Base-by-base conservation (phyloP, 257 asterid species). In the Nicotiana tabacum region DNA sequence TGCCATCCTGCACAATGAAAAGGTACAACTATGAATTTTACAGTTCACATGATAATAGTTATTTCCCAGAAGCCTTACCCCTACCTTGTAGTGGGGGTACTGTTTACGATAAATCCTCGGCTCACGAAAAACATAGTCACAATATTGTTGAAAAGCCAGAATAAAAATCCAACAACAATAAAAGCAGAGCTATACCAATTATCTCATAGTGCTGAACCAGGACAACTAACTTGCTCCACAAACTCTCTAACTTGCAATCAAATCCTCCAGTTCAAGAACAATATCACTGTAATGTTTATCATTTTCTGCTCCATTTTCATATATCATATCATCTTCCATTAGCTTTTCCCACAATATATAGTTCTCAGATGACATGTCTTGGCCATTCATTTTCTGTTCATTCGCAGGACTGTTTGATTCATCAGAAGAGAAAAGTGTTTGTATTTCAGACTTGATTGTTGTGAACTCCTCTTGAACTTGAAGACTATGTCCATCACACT, bases 341-440 rank as follows among this genome's bases (percentile, higher is more conserved):
- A 94, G 87, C 86, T 96, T 94, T 87, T 96, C 99, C 98, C 98
- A 96, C 82, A 96, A 72, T 12, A 96, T 92, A 58, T 92, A 96
- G 60, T 77, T 92, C 88, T 95, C 98, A 0, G 95, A 84, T 37
- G 80, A 78, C 46, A 58, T 9, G 11, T 90, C 92, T 0, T 65
- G n/a, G 30, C 81, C 79, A n/a, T 60, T 79, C 51, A 3, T 51
- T 48, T 83, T 82, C 32, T 86, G 81, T 53, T 88, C 91, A 60
- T 39, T 85, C 8, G 15, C 39, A 11, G 91, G 90, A 18, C 91
- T 83, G 21, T 80, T 82, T 7, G 90, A 83, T 27, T 89, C 96
- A 8, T 89, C 95, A 0, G 91, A 84, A 7, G 89, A 85, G 48
- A 89, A 87, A 27, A 91, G n/a, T 3, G 90, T 81, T 60, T 72